Conservation (phyloP, 2,329 filamentous ascomycete species). For the Aschersonia sp. region DNA sequence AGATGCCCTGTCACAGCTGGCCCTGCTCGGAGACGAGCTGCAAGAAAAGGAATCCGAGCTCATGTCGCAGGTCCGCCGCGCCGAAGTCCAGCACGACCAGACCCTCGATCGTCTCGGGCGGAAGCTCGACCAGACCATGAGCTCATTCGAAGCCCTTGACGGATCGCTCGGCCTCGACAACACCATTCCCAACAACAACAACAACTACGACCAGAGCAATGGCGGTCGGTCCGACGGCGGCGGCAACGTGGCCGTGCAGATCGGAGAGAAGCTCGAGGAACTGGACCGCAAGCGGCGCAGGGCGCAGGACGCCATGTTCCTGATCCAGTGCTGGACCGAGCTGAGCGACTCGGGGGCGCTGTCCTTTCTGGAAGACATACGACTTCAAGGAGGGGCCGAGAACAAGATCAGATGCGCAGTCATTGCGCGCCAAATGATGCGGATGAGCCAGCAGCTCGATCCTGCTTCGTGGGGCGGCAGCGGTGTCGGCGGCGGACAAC, state of each 20-base stretch:
- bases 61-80: slow-evolving; percentile 74
- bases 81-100: slow-evolving; percentile 82
- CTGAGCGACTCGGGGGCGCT: slow-evolving; percentile 82
- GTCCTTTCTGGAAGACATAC: slow-evolving; percentile 74
- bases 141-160: slow-evolving; percentile 82
- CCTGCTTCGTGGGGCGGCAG: slow-evolving; percentile 48
- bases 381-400: slow-evolving; percentile 70
- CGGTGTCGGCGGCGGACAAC: slow-evolving; percentile 5
- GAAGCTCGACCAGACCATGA: slow-evolving; percentile 85
- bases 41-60: slow-evolving; percentile 85
- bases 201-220: not conserved
- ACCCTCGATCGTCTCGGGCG: slow-evolving; percentile 76
- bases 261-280: slow-evolving; percentile 86
- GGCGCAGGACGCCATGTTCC: slow-evolving; percentile 83
- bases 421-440: slow-evolving; percentile 83
- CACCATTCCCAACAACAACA: not conserved
- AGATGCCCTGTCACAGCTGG: slow-evolving; percentile 55
- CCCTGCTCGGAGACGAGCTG: slow-evolving; percentile 63
- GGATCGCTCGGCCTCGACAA: slow-evolving; percentile 53
- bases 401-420: slow-evolving; percentile 90
- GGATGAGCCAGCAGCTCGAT: slow-evolving; percentile 86
- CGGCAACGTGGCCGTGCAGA: slow-evolving; percentile 85
- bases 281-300: slow-evolving; percentile 81
- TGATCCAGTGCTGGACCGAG: slow-evolving; percentile 94
- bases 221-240: slow-evolving; percentile 35